Evolutionary conservation across 352 stramenopile genomes (phyloP).

Genomic region (Aphanomyces stellatus): DNA sequence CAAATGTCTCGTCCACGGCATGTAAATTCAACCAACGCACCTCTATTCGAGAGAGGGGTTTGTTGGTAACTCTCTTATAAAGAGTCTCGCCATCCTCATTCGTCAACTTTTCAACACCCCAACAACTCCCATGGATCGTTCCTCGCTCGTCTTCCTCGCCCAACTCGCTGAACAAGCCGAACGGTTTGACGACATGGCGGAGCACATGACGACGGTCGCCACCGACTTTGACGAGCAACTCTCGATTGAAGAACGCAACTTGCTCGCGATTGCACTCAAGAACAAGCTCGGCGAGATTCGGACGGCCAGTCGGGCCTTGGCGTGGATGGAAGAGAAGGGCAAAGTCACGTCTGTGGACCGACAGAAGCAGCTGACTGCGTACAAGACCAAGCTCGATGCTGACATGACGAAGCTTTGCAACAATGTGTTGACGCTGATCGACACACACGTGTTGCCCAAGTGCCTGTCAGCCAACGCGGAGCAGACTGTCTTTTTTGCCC

Average conservation of each 20-base stretch:
- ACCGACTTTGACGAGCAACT: conserved; percentile 18
- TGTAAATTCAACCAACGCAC: too few relatives aligned
- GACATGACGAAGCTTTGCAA: conserved; percentile 24
- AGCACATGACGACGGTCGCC: conserved; percentile 24
- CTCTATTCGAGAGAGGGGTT: too few relatives aligned
- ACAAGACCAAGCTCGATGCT: conserved; percentile 24
- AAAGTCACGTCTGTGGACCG: background rate
- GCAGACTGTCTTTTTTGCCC: conserved; percentile 22
- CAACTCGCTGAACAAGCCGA: conserved; percentile 20
- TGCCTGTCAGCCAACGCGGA: background rate
- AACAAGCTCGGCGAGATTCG: conserved; percentile 25
- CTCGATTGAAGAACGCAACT: conserved; percentile 31
- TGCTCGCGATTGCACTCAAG: conserved; percentile 28
- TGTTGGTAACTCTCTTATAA: too few relatives aligned
- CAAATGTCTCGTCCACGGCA: too few relatives aligned
- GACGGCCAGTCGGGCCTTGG: conserved; percentile 24
- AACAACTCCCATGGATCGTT: too few relatives aligned
- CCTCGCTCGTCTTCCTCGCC: conserved; percentile 20
- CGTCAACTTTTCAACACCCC: too few relatives aligned
- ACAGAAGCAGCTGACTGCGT: conserved; percentile 11
- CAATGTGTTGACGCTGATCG: conserved; percentile 20
- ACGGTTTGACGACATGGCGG: conserved; percentile 26
- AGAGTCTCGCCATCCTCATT: too few relatives aligned
- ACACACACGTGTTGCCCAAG: conserved; percentile 4
- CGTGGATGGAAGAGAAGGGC: conserved; percentile 21